These are phyloP conservation scores for Cronartium quercuum DNA, from an alignment of 1,284 basidiomycete genomes.

Conservation along the genomic window DNA sequence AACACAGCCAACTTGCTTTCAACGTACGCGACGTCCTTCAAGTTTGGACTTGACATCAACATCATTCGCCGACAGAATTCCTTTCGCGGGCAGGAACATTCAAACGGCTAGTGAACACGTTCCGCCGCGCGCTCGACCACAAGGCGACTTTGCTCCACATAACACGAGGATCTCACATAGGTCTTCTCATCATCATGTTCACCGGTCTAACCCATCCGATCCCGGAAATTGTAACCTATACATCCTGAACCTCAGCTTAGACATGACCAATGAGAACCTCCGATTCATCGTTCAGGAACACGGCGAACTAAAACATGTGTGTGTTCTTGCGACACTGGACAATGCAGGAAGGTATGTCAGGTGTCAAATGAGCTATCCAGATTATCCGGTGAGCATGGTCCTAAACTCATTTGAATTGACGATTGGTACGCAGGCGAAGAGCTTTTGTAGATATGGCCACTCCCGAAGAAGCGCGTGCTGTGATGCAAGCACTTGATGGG, in stretches of 20 bases:
- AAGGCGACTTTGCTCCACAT: neutral
- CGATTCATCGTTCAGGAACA: constrained; percentile 17
- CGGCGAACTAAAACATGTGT: constrained; percentile 34
- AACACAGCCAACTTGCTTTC: neutral
- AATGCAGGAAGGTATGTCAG: constrained; percentile 29
- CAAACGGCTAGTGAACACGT: neutral
- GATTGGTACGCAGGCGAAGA: constrained; percentile 7
- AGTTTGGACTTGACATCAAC: neutral
- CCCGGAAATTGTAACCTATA: constrained; percentile 36
- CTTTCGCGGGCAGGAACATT: neutral
- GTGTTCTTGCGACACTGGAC: constrained; percentile 36
- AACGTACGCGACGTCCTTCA: neutral
- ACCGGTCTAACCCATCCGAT: neutral
- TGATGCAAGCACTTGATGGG: constrained; percentile 29
- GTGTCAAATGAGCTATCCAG: neutral
- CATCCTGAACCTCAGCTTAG: constrained; percentile 32
- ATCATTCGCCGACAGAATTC: neutral
- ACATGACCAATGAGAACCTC: constrained; percentile 31
- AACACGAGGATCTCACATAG: neutral
- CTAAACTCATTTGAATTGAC: neutral
- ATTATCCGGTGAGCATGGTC: neutral
- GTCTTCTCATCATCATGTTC: neutral
- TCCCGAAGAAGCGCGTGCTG: constrained; percentile 27
- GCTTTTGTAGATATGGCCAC: constrained; percentile 39
- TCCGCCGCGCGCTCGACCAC: neutral